phyloP scores from a whole-genome alignment of 306 rosid species.

The Begonia masoniana region DNA sequence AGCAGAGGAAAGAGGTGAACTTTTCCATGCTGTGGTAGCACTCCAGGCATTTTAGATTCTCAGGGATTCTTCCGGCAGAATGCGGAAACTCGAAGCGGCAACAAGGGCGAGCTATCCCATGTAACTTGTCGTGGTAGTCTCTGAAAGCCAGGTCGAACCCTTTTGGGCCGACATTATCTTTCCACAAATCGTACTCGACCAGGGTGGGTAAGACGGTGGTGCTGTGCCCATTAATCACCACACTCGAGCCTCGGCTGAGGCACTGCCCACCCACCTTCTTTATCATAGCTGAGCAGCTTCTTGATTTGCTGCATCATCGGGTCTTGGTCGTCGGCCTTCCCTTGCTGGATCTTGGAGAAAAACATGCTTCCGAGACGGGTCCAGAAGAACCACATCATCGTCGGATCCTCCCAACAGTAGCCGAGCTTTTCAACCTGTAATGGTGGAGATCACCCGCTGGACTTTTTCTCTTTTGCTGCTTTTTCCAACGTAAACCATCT shows the following conservation, averaged over 20 bases:
- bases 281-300: slow-evolving; percentile 42
- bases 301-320: slow-evolving; percentile 35
- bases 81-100: slow-evolving; percentile 8
- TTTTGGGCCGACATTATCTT: slow-evolving; percentile 11
- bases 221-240: slow-evolving; percentile 37
- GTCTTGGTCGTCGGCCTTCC: slow-evolving; percentile 24
- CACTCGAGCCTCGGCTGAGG: slow-evolving; percentile 27
- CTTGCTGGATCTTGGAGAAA: slow-evolving; percentile 42
- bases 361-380: slow-evolving; percentile 53
- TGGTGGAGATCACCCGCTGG: slow-evolving; percentile 16
- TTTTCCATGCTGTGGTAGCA: slow-evolving; percentile 30
- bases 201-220: slow-evolving; percentile 16
- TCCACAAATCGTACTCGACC: slow-evolving; percentile 36
- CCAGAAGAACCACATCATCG: slow-evolving; percentile 65
- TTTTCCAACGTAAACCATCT: slow-evolving; percentile 49
- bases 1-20: slow-evolving; percentile 42
- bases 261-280: slow-evolving; percentile 32
- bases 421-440: slow-evolving; percentile 25
- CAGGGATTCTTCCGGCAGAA: slow-evolving; percentile 10
- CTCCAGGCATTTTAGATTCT: slow-evolving; percentile 6
- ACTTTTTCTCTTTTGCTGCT: slow-evolving; percentile 38
- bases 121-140: slow-evolving; percentile 20
- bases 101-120: slow-evolving; percentile 9
- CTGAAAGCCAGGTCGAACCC: slow-evolving; percentile 31
- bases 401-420: slow-evolving; percentile 29